Evolutionary conservation across 257 asterid species (phyloP), one percentile per base, ranked within the genome.

Genomic region (Echium plantagineum): DNA sequence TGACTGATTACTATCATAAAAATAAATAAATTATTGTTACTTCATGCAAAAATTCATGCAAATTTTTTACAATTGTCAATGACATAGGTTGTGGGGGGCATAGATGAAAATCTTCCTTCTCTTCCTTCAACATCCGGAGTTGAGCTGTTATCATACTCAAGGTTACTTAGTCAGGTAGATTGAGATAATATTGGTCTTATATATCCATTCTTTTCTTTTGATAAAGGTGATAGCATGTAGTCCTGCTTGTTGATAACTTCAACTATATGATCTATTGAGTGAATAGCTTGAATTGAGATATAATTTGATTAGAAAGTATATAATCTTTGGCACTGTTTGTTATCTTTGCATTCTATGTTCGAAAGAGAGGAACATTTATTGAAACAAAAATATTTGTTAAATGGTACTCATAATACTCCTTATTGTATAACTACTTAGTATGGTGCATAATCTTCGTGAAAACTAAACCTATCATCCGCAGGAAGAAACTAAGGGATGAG

Each of bases 71-170:
- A 35, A 35, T 58, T 32, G 58, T 70, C 52, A 52, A 71, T 75
- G 53, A 18, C 58, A 58, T 74, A 91, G 98, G 98, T 91, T 51
- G 93, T 91, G 59, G 98, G 95, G 55, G 96, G 94, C 60, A 76
- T 83, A 38, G 94, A 88, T 71, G 90, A 86, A 62, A 87, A 88
- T 78, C 86, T 91, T 66, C 98, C 96, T 57, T 82, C 98, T 65
- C 93, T 88, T 72, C 96, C 98, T 54, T 74, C 84, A 21, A 63
- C 77, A 49, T 22, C 87, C 17, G 87, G 98, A 71, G 84, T 88
- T 63, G 73, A 78, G 80, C 74, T 85, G 61, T 58, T 91, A 66
- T 88, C 96, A 2, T 88, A 85, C 74, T 58, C 85, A 28, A 84
- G 71, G 68, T 77, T 91, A 69, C 83, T 79, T 53, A 78, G 78